These are phyloP conservation scores for Pseudohalonectria lignicola DNA, from an alignment of 2,329 filamentous ascomycete species.

Conservation along the genomic window DNA sequence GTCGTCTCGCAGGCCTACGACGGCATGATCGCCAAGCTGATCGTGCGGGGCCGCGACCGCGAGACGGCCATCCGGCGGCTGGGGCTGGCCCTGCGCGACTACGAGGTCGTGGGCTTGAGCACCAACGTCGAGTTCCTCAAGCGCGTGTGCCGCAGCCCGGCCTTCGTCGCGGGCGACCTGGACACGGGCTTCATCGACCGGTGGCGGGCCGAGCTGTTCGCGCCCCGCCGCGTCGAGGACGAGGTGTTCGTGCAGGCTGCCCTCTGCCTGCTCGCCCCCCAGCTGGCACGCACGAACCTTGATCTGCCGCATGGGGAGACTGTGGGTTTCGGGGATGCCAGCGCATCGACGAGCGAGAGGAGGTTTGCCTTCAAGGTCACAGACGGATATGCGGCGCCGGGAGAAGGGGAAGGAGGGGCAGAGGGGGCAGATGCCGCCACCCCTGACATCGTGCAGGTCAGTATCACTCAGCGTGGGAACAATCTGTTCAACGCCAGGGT, in stretches of 20 bases:
- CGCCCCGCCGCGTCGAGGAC: slow-evolving; percentile 43
- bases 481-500: slow-evolving; percentile 32
- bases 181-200: slow-evolving; percentile 97
- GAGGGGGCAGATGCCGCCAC: slow-evolving; percentile 33
- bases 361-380: slow-evolving; percentile 40
- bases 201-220: slow-evolving; percentile 70
- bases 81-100: slow-evolving; percentile 67
- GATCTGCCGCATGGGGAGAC: slow-evolving; percentile 31
- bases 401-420: slow-evolving; percentile 11
- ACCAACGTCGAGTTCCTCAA: slow-evolving; percentile 98
- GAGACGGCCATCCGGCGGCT: slow-evolving; percentile 76
- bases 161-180: slow-evolving; percentile 78
- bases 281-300: too few species aligned
- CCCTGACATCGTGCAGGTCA: slow-evolving; percentile 41
- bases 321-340: slow-evolving; percentile 42
- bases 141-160: slow-evolving; percentile 66
- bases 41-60: slow-evolving; percentile 71
- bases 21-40: slow-evolving; percentile 97
- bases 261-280: slow-evolving; percentile 54
- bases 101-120: slow-evolving; percentile 84
- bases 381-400: slow-evolving; percentile 53
- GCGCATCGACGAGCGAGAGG: slow-evolving; percentile 27
- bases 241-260: slow-evolving; percentile 84
- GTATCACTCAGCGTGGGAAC: slow-evolving; percentile 34
- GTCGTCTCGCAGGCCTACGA: slow-evolving; percentile 93